Base-by-base conservation (phyloP, 1,284 basidiomycete genomes). In the Bondarzewia mesenterica region DNA sequence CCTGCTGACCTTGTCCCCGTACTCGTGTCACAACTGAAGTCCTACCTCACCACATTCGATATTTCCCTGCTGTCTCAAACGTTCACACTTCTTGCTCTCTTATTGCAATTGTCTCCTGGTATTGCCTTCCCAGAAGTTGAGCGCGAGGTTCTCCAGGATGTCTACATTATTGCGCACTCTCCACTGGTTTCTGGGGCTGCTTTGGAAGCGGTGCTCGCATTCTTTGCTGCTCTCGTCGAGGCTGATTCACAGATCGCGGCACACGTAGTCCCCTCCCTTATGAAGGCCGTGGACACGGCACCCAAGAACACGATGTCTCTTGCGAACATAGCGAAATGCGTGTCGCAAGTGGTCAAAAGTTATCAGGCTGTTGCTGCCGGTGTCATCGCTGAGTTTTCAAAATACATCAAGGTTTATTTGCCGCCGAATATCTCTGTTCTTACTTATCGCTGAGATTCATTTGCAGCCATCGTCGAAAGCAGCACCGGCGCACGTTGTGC, bases 241-340 rank as follows among this genome's bases (percentile, higher is more conserved):
- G 89, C 89, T 1, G 90, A 95, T 56, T 71, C 76, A 53, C 78
- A 90, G 63, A 89, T 90, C 55, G 79, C 86, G 12, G 81, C 82
- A 0, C 86, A 89, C 54, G 68, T 89, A 10, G 78, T 89, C 7
- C 84, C 82, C 0, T 85, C 77, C 56, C 69, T 94, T 42, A 82
- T 83, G 23, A 70, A 74, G 16, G 64, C 76, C 0, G 72, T 77
- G 5, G 78, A 83, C 57, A 84, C 78, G 56, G 75, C 74, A 4
- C 64, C 71, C 2, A 80, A 74, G 54, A 58, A 62, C 1, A 81
- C 84, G 36, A 71, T 71, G 14, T 83, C 73, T 49, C 68, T 73
- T 7, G 67, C 72, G 1, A 94, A 92, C 54, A 84, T 91, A 3
- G 88, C 91, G 23, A 85, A 83, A 57, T 89, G 86, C 57, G 74